These are phyloP conservation scores for Raphanus raphanistrum DNA, from an alignment of 345 rosid genomes.

Conservation along the genomic window DNA sequence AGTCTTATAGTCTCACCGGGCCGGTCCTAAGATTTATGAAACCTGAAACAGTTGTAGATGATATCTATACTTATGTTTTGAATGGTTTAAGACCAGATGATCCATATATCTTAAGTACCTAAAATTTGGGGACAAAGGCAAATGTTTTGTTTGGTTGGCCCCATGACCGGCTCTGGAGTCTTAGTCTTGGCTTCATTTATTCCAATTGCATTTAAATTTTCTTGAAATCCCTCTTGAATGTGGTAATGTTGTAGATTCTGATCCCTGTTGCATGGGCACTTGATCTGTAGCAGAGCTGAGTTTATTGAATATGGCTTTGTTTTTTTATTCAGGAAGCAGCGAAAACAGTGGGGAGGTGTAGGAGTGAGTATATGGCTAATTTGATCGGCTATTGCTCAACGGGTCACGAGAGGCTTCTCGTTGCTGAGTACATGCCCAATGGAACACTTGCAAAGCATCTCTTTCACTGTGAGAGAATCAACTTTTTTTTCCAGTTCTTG, in stretches of 20 bases:
- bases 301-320: slow-evolving; percentile 3
- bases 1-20: too few relatives aligned
- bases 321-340: slow-evolving; percentile 70
- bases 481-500: neutral
- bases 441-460: slow-evolving; percentile 95
- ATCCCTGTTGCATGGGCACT: neutral
- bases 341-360: slow-evolving; percentile 72
- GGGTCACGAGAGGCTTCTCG: slow-evolving; percentile 85
- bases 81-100: too few relatives aligned
- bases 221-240: neutral
- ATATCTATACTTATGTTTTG: too few relatives aligned
- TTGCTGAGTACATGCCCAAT: slow-evolving; percentile 86
- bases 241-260: slow-evolving; percentile 16
- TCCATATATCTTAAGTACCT: too few relatives aligned
- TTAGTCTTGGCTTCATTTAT: neutral
- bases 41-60: too few relatives aligned
- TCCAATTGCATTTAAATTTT: too few relatives aligned
- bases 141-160: neutral
- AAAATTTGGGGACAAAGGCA: neutral
- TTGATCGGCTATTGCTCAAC: slow-evolving; percentile 88
- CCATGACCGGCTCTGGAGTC: too few relatives aligned
- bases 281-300: neutral
- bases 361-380: slow-evolving; percentile 85
- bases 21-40: too few relatives aligned
- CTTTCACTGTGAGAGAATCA: slow-evolving; percentile 64